These are phyloP conservation scores for Rhamnella rubrinervis DNA, from an alignment of 331 rosid species.

Conservation along the genomic window DNA sequence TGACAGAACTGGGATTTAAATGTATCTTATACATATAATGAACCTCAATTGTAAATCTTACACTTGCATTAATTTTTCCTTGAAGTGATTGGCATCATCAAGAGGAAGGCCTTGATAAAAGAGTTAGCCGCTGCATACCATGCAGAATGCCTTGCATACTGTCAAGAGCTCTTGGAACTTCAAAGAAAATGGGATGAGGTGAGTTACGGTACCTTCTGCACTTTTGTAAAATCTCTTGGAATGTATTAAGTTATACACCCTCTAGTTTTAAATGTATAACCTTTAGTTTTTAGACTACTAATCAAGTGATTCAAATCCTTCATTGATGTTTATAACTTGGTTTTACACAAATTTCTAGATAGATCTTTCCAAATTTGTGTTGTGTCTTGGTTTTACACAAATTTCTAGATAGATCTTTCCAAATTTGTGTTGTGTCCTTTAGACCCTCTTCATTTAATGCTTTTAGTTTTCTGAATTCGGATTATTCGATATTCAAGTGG, in stretches of 20 bases:
- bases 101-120: slow-evolving; percentile 80
- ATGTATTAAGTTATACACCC: background rate
- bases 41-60: background rate
- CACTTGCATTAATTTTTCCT: background rate
- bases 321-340: background rate
- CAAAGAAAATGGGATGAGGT: slow-evolving; percentile 88
- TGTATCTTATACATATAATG: background rate
- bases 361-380: background rate
- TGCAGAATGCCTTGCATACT: slow-evolving; percentile 78
- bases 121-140: slow-evolving; percentile 82
- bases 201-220: slow-evolving; percentile 11
- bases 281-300: background rate
- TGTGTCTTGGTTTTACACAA: background rate
- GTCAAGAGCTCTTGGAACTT: slow-evolving; percentile 89
- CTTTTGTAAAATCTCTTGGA: background rate
- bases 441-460: too few species aligned
- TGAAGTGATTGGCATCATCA: slow-evolving; percentile 86
- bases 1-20: too few species aligned
- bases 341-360: background rate
- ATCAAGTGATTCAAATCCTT: background rate
- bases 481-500: background rate
- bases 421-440: background rate
- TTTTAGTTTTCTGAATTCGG: too few species aligned
- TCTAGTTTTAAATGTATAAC: background rate
- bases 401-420: background rate